Percentiles rank a stretch among this genome's conserved stretches.
Conservation (phyloP, 2,329 filamentous ascomycete species). For the Venturia nashicola region DNA sequence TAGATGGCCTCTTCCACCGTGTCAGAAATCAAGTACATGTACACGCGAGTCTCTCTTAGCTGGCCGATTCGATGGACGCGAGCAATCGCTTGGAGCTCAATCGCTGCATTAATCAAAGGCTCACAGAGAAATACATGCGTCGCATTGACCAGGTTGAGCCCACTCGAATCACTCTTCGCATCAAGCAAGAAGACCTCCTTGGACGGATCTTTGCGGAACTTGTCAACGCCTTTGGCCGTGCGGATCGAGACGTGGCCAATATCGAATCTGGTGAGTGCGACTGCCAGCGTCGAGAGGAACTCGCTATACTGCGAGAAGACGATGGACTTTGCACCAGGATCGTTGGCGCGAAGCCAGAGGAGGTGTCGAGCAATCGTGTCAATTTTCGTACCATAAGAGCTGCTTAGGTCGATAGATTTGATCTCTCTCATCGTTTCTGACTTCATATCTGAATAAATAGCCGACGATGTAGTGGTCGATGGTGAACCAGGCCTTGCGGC, state of each 20-base stretch:
- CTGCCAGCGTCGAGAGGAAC: slow-evolving; percentile 62
- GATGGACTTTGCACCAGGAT: slow-evolving; percentile 80
- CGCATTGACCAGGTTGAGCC: slow-evolving; percentile 83
- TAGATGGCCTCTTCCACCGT: slow-evolving; percentile 92
- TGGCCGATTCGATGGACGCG: slow-evolving; percentile 93
- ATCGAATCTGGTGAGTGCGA: slow-evolving; percentile 56
- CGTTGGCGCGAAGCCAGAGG: slow-evolving; percentile 70
- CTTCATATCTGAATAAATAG: slow-evolving; percentile 70
- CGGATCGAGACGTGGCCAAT: slow-evolving; percentile 66
- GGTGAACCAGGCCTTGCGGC: slow-evolving; percentile 16
- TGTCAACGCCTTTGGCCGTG: slow-evolving; percentile 53
- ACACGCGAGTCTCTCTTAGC: slow-evolving; percentile 75
- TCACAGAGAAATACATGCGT: slow-evolving; percentile 93
- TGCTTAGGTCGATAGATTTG: slow-evolving; percentile 61
- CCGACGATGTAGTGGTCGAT: slow-evolving; percentile 13
- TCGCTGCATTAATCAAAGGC: slow-evolving; percentile 80
- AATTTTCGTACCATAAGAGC: slow-evolving; percentile 78
- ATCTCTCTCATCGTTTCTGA: slow-evolving; percentile 63
- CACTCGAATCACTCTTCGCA: slow-evolving; percentile 76
- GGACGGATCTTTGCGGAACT: slow-evolving; percentile 62
- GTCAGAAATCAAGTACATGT: slow-evolving; percentile 84
- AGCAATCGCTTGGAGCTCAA: slow-evolving; percentile 90
- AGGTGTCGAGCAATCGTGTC: slow-evolving; percentile 59
- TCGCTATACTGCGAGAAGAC: slow-evolving; percentile 87
- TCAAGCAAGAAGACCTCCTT: slow-evolving; percentile 81